Percentiles rank a stretch among this genome's conserved stretches.
Conservation (phyloP, 179 eudicot genomes). For the Beta macrorhiza region DNA sequence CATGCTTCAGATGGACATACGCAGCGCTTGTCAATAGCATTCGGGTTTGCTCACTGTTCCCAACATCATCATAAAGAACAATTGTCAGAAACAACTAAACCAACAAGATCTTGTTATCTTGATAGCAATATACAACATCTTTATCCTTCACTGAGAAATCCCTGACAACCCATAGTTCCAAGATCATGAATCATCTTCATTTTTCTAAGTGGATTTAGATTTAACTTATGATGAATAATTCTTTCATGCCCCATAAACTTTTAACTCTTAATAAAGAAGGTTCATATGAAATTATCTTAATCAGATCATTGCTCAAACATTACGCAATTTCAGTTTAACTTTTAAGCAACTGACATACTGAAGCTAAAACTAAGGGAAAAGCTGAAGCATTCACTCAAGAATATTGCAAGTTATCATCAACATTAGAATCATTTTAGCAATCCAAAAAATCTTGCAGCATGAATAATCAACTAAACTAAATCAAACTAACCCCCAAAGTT, state of each 20-base stretch:
- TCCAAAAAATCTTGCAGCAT: neutral
- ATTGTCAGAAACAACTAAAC: slow-evolving; percentile 5
- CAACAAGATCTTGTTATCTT: neutral
- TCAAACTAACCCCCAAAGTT: neutral
- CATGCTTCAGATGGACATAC: slow-evolving; percentile 81
- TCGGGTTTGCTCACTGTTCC: slow-evolving; percentile 77
- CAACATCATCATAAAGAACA: slow-evolving; percentile 25
- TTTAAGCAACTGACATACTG: neutral
- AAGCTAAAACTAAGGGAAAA: neutral
- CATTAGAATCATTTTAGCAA: neutral
- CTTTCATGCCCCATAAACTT: neutral
- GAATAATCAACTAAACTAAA: neutral
- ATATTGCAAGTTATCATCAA: neutral
- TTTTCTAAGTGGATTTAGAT: neutral
- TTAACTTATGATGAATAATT: neutral
- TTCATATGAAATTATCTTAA: neutral
- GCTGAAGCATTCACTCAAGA: neutral
- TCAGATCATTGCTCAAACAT: neutral
- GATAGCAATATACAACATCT: neutral
- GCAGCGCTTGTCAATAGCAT: slow-evolving; percentile 82
- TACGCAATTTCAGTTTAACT: neutral
- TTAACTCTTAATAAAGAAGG: neutral
- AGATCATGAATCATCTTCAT: neutral
- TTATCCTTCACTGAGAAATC: neutral
- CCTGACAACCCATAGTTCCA: neutral